Base-by-base conservation (phyloP, 306 rosid genomes). In the Rosa persica region DNA sequence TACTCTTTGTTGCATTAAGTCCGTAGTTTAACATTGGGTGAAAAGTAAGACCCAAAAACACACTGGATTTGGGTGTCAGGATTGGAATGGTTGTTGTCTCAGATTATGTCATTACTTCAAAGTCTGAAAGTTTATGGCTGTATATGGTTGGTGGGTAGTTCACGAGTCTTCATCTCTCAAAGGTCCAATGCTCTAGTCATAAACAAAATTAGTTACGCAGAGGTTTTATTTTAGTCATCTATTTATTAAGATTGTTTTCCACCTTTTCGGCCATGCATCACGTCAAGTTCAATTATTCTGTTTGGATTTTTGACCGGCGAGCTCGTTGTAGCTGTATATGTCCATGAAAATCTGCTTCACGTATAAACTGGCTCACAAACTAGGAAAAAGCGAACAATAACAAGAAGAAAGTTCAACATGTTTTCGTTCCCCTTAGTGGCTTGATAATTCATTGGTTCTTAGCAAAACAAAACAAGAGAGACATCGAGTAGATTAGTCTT, bases 101-200 rank as follows among this genome's bases (percentile, higher is more conserved):
- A 22, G 4, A 44, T 46, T 2, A 51, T 64, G 67, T 39, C 67
- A 39, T 25, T 52, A 19, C 60, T 38, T 9, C 9, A 13, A 42
- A 25, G 11, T 39, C 12, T 40, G 3, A 47, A 38, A 61, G 23
- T 27, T 81, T 64, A 75, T 65, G 81, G 64, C 70, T 42, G 34
- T 42, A 75, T 39, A 15, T 81, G 79, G 80, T 61, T 64, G 89
- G 83, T 81, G 34, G 88, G 76, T 79, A 5, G 88, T 58, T 87
- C 73, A 75, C n/a, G 8, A 16, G 86, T 87, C 81, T 52, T 55
- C 58, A 40, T 79, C 86, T 17, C 25, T 54, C 76, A 36, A 40
- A 27, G 47, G 68, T 83, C 81, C 16, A 30, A 65, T 39, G 19
- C 5, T 8, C 25, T 34, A 38, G 62, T 23, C 48, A 30, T 39